phyloP scores from a whole-genome alignment of 2,329 filamentous ascomycete genomes.

The Hymenoscyphus fructigenus region DNA sequence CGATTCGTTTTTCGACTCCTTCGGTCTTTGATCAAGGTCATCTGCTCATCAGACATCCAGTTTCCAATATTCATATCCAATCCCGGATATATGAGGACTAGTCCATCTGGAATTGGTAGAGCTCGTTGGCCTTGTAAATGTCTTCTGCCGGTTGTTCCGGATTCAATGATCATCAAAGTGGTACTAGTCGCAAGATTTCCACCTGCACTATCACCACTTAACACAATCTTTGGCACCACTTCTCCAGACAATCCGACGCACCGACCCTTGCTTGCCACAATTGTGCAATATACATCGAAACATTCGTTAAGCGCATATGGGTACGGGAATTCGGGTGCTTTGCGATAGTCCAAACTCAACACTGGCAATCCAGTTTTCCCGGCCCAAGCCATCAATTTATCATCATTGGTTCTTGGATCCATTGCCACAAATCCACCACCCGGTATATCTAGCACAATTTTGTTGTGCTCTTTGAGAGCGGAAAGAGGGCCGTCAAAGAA shows the following conservation, averaged over 20 bases:
- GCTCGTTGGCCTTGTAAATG: conserved; percentile 55
- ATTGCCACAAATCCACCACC: conserved; percentile 97
- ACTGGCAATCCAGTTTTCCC: conserved; percentile 85
- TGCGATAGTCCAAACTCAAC: conserved; percentile 86
- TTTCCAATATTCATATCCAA: conserved; percentile 97
- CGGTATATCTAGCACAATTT: conserved; percentile 83
- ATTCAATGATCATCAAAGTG: conserved; percentile 86
- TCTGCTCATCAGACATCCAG: conserved; percentile 99
- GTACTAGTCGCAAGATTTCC: conserved; percentile 79
- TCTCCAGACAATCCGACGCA: conserved; percentile 74
- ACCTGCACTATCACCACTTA: conserved; percentile 79
- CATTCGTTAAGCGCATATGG: conserved; percentile 85
- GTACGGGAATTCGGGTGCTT: conserved; percentile 82
- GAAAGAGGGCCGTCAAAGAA: conserved; percentile 89
- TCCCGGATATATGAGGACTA: conserved; percentile 85
- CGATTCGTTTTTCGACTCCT: conserved; percentile 75
- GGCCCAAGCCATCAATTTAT: conserved; percentile 91
- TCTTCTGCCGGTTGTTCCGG: conserved; percentile 55
- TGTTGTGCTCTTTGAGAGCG: conserved; percentile 72
- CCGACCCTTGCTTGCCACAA: conserved; percentile 69
- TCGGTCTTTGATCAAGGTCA: conserved; percentile 87
- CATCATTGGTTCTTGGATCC: conserved; percentile 91
- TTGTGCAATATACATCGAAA: conserved; percentile 78
- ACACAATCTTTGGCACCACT: conserved; percentile 63
- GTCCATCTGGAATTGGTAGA: conserved; percentile 73